These are phyloP conservation scores for Circinella minor DNA, from an alignment of 371 early-diverging fungal genomes.

Conservation along the genomic window DNA sequence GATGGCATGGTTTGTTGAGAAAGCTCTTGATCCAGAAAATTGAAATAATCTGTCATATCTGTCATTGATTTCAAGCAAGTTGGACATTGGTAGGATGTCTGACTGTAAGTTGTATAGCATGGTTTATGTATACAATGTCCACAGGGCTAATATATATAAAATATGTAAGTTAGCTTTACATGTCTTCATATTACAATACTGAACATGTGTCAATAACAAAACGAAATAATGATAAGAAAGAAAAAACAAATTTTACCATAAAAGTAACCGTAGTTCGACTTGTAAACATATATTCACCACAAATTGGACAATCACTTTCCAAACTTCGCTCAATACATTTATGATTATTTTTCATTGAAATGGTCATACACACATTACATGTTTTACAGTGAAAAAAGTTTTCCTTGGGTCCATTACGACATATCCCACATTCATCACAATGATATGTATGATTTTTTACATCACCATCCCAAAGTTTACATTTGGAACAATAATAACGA, in stretches of 20 bases:
- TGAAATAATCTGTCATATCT: slow-evolving; percentile 83
- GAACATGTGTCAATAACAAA: too few relatives aligned
- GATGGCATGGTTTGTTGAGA: slow-evolving; percentile 86
- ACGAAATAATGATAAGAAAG: too few relatives aligned
- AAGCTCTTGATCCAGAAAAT: slow-evolving; percentile 81
- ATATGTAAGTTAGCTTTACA: background rate
- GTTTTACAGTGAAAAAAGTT: slow-evolving; percentile 90
- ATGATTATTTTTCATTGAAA: slow-evolving; percentile 76
- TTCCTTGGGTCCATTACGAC: slow-evolving; percentile 85
- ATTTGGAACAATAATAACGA: slow-evolving; percentile 88
- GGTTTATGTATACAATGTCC: slow-evolving; percentile 94
- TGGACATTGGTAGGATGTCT: slow-evolving; percentile 94
- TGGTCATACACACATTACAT: slow-evolving; percentile 93
- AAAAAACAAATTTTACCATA: slow-evolving; percentile 61
- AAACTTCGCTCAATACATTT: slow-evolving; percentile 92
- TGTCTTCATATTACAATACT: too few relatives aligned
- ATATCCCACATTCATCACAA: slow-evolving; percentile 91
- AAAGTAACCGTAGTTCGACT: slow-evolving; percentile 79
- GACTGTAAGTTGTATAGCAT: slow-evolving; percentile 83
- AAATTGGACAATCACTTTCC: slow-evolving; percentile 95
- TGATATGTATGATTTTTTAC: slow-evolving; percentile 84
- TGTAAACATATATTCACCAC: slow-evolving; percentile 95
- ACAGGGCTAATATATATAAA: slow-evolving; percentile 69
- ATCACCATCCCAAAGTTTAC: slow-evolving; percentile 94
- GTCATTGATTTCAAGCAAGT: slow-evolving; percentile 92